phyloP scores from a whole-genome alignment of 768 basidiomycete genomes.

The Suillus subluteus region DNA sequence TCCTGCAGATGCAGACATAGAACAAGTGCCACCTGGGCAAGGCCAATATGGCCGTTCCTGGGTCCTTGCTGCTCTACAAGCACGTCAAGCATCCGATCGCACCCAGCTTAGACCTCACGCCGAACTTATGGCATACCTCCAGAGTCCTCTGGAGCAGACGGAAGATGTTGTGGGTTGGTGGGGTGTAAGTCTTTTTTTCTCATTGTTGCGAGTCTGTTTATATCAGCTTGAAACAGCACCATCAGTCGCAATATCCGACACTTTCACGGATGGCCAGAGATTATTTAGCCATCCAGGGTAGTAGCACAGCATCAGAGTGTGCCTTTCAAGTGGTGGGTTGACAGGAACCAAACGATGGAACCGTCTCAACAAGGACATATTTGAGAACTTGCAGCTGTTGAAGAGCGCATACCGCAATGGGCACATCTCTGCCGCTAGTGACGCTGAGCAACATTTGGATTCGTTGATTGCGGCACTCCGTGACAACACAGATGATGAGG shows the following conservation, averaged over 20 bases:
- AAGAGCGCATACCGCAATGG: conserved; percentile 35
- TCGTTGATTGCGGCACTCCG: no score
- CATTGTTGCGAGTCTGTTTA: conserved; percentile 6
- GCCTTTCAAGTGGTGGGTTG: conserved; percentile 30
- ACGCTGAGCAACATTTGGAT: conserved; percentile 10
- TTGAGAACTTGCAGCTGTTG: conserved; percentile 23
- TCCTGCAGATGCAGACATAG: neutral
- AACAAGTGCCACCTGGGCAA: neutral
- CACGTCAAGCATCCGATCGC: neutral
- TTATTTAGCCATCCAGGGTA: conserved; percentile 30
- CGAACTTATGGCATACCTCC: conserved; percentile 6
- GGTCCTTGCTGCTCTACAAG: conserved; percentile 6
- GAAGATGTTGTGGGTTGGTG: conserved; percentile 13
- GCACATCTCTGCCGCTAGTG: conserved; percentile 23
- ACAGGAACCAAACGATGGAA: conserved; percentile 26
- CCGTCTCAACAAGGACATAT: conserved; percentile 25
- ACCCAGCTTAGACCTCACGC: neutral
- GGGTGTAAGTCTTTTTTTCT: conserved; percentile 8
- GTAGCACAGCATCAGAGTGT: conserved; percentile 27
- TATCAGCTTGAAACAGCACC: conserved; percentile 3
- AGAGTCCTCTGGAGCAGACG: conserved; percentile 7
- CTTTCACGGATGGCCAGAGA: conserved; percentile 20
- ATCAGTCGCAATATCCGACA: conserved; percentile 21
- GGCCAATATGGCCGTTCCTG: neutral
- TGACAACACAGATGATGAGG: neutral